phyloP scores from a whole-genome alignment of 768 basidiomycete genomes.

The Lyophyllum semitale region DNA sequence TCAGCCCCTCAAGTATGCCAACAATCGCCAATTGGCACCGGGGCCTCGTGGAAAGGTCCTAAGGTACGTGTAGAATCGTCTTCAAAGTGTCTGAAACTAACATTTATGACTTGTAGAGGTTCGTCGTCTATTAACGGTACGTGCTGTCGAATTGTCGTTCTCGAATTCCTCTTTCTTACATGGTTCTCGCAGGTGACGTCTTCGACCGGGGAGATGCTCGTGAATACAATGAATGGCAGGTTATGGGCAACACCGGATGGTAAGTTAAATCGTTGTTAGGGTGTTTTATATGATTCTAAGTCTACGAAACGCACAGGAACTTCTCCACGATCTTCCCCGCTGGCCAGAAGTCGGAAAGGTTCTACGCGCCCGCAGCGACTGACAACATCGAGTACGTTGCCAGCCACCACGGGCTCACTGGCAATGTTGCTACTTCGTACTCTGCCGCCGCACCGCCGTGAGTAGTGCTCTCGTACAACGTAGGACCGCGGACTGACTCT shows the following conservation, averaged over 20 bases:
- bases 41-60: neutral
- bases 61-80: neutral
- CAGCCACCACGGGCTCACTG: neutral
- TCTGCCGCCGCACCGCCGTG: neutral
- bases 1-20: slow-evolving; percentile 1
- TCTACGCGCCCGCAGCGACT: neutral
- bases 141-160: neutral
- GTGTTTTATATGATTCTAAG: too few relatives aligned
- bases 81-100: neutral
- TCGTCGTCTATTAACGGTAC: neutral
- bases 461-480: neutral
- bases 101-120: neutral
- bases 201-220: neutral
- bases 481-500: neutral
- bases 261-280: too few relatives aligned
- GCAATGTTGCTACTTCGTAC: neutral
- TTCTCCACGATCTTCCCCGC: neutral
- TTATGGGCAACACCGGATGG: neutral
- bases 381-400: neutral
- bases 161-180: neutral
- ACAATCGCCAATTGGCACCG: neutral
- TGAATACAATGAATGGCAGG: slow-evolving; percentile 1
- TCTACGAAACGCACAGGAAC: too few relatives aligned
- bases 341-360: neutral
- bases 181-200: neutral